These are phyloP conservation scores for Casuarina cunninghamiana DNA, from an alignment of 306 rosid genomes.

Conservation along the genomic window DNA sequence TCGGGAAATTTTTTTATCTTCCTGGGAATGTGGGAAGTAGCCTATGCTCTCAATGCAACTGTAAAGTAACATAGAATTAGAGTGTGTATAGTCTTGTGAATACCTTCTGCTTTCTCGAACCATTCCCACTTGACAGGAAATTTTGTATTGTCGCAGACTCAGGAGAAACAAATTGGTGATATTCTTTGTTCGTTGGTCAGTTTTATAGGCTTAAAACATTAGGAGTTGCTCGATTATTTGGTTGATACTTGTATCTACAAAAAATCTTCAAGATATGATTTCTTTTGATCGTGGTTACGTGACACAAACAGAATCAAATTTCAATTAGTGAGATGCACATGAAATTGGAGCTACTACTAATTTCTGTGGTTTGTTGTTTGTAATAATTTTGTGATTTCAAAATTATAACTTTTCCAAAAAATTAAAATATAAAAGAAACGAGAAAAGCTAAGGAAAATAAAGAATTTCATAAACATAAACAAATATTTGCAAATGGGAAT, in stretches of 20 bases:
- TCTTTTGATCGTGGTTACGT: no score
- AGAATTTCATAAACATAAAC: no score
- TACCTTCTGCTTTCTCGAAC: constrained; percentile 22
- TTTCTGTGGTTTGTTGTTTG: no score
- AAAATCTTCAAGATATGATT: not conserved
- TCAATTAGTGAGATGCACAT: no score
- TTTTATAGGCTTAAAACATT: not conserved
- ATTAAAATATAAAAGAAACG: no score
- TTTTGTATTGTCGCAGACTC: constrained; percentile 32
- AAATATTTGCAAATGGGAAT: no score
- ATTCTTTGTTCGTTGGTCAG: constrained; percentile 37
- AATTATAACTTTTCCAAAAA: no score
- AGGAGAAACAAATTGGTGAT: constrained; percentile 18
- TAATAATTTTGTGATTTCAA: no score
- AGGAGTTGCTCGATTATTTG: not conserved
- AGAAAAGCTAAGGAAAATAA: no score
- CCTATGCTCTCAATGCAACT: constrained; percentile 22
- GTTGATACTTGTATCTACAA: not conserved
- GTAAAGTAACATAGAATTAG: constrained; percentile 46
- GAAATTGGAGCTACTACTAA: no score
- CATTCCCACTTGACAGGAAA: constrained; percentile 33
- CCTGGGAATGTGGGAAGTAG: constrained; percentile 19
- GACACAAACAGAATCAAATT: no score
- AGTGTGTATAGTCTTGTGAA: constrained; percentile 40
- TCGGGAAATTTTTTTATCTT: constrained; percentile 10